These are phyloP conservation scores for Penicillium nordicum DNA, from an alignment of 2,329 filamentous ascomycete species.

Conservation along the genomic window DNA sequence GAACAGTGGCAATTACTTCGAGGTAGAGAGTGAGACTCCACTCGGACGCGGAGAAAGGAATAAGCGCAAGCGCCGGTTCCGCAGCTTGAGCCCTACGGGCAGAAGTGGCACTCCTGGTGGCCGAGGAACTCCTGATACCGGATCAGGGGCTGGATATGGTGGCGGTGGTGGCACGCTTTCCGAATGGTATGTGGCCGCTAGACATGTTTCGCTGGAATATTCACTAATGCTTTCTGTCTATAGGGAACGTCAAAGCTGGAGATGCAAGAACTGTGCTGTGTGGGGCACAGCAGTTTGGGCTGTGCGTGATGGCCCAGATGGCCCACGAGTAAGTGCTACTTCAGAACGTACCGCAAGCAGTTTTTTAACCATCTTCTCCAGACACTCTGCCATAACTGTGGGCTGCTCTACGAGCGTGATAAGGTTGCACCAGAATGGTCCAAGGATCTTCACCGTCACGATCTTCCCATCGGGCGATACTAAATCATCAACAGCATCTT, in stretches of 20 bases:
- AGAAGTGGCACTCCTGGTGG: constrained; percentile 64
- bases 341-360: neutral
- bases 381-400: constrained; percentile 92
- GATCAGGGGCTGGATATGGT: constrained; percentile 65
- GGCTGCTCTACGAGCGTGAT: constrained; percentile 82
- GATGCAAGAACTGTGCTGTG: constrained; percentile 81
- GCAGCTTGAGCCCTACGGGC: constrained; percentile 79
- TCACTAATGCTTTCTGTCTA: constrained; percentile 7
- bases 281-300: constrained; percentile 93
- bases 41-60: constrained; percentile 90
- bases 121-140: constrained; percentile 72
- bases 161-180: constrained; percentile 62
- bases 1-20: constrained; percentile 53
- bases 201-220: neutral
- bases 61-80: constrained; percentile 92
- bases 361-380: constrained; percentile 37
- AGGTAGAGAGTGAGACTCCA: constrained; percentile 64
- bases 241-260: constrained; percentile 76
- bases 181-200: constrained; percentile 50
- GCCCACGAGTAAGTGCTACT: constrained; percentile 65
- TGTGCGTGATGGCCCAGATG: constrained; percentile 83
- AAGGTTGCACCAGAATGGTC: constrained; percentile 76
- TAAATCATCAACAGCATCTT: constrained; percentile 4
- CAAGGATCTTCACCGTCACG: constrained; percentile 61
- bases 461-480: constrained; percentile 39